A percentile compares a stretch with the other conserved stretches of the same genome.
Conservation (phyloP, 495 filamentous ascomycete species). For the Podospora conica region DNA sequence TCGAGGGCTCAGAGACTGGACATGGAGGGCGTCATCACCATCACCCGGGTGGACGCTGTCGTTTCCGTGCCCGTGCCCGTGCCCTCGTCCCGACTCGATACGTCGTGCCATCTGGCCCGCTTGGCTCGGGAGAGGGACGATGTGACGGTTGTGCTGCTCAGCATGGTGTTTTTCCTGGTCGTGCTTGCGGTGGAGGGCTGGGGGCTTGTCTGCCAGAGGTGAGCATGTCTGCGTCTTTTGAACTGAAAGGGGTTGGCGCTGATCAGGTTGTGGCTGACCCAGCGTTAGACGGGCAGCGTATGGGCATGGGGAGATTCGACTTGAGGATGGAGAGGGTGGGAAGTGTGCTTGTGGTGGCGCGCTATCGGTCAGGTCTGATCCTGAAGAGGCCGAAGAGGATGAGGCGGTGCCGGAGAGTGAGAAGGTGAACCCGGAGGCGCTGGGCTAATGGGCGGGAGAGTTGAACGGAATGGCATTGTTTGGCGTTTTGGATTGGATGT, state of each 20-base stretch:
- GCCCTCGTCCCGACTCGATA: neutral
- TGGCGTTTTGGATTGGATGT: neutral
- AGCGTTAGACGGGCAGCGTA: neutral
- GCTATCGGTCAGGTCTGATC: neutral
- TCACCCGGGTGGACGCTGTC: constrained; percentile 14
- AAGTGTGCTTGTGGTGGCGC: neutral
- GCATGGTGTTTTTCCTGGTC: constrained; percentile 27
- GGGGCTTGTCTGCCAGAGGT: constrained; percentile 30
- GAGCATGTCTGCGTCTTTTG: constrained; percentile 3
- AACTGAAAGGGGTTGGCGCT: neutral
- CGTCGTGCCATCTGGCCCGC: constrained; percentile 9
- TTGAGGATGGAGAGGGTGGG: constrained; percentile 10
- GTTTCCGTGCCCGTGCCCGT: constrained; percentile 3
- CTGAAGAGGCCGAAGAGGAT: neutral
- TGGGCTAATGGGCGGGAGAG: neutral
- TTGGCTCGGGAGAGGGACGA: constrained; percentile 33
- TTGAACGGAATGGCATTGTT: neutral
- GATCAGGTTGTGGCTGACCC: neutral
- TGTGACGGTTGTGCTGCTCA: constrained; percentile 33
- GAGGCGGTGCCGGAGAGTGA: neutral
- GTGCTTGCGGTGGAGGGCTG: constrained; percentile 34
- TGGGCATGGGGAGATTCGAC: constrained; percentile 20
- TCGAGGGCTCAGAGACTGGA: neutral
- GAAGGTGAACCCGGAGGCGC: neutral
- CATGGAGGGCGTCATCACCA: constrained; percentile 7